Conservation (phyloP, 805 yeast genomes). For the Candida vaughaniae region DNA sequence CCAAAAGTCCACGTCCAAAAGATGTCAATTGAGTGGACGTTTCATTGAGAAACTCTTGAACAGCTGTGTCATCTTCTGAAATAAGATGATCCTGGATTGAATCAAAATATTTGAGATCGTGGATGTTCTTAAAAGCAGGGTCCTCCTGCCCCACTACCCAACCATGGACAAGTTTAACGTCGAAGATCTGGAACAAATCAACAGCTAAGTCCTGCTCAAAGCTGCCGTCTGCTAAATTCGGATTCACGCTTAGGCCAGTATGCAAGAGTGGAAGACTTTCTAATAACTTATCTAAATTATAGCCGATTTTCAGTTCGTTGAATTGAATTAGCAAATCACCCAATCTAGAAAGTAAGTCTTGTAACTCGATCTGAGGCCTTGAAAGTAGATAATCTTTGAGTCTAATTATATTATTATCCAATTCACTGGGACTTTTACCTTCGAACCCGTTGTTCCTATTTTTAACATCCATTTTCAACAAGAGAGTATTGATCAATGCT, state of each 20-base stretch:
- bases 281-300: constrained; percentile 39
- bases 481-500: constrained; percentile 69
- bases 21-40: constrained; percentile 77
- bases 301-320: constrained; percentile 1
- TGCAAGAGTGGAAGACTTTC: constrained; percentile 61
- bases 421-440: constrained; percentile 5
- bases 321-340: constrained; percentile 15
- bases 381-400: constrained; percentile 6
- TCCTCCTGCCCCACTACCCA: constrained; percentile 56
- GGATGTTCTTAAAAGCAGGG: constrained; percentile 12
- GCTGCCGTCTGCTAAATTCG: constrained; percentile 53
- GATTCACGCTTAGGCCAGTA: constrained; percentile 72
- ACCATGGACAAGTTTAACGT: constrained; percentile 72
- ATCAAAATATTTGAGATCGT: constrained; percentile 37
- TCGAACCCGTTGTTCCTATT: constrained; percentile 8
- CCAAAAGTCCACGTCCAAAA: constrained; percentile 56
- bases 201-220: constrained; percentile 52
- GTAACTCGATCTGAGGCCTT: constrained; percentile 2
- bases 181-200: constrained; percentile 57
- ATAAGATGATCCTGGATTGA: constrained; percentile 58
- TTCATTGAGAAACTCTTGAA: constrained; percentile 43
- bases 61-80: constrained; percentile 11
- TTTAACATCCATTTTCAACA: constrained; percentile 46
- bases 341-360: constrained; percentile 10
- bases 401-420: background rate